These are phyloP conservation scores for Heracleum sosnowskyi DNA, from an alignment of 129 eudicot genomes.

Conservation along the genomic window DNA sequence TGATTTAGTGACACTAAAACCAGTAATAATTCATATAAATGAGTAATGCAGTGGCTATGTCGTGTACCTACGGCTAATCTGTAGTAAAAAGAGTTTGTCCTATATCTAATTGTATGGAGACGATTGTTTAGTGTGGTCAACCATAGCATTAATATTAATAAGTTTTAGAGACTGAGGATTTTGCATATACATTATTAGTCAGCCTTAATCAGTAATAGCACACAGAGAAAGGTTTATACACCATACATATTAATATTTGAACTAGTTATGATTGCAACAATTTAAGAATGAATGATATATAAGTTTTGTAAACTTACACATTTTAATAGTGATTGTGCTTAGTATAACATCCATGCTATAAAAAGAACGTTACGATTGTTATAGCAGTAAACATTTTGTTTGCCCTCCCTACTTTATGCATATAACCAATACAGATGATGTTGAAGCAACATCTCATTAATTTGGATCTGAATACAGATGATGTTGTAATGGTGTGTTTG, in stretches of 20 bases:
- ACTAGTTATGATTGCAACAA: background rate
- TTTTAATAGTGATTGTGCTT: too few species aligned
- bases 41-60: background rate
- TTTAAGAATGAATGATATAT: background rate
- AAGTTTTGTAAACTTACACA: too few species aligned
- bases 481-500: background rate
- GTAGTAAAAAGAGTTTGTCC: background rate
- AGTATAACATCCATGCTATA: too few species aligned
- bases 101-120: background rate
- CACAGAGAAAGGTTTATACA: background rate
- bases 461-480: too few species aligned
- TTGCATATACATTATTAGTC: background rate
- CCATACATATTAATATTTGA: background rate
- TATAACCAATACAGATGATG: too few species aligned
- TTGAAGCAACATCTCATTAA: too few species aligned
- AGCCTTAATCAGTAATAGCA: background rate
- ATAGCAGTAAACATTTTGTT: background rate
- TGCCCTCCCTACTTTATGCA: background rate
- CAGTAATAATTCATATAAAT: background rate
- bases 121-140: background rate
- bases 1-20: too few species aligned
- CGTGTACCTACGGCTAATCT: background rate
- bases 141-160: too few species aligned
- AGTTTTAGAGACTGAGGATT: background rate
- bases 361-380: background rate